Evolutionary conservation across 2,329 filamentous ascomycete genomes (phyloP), one percentile per base, ranked within the genome.

Genomic region (Hortaea sp.): DNA sequence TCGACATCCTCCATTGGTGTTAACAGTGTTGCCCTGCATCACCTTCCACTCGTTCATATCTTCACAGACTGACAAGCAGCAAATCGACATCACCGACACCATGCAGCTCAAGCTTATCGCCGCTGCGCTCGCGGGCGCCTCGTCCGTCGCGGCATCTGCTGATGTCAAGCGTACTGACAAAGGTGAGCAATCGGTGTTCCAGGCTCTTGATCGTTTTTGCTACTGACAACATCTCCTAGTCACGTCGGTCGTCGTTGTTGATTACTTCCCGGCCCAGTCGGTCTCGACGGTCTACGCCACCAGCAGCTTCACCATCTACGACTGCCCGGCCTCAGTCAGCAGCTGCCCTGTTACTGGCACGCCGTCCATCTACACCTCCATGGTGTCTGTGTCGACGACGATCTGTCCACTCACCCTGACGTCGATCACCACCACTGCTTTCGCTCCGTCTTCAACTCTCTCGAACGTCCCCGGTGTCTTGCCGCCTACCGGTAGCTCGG

Each of bases 261-360:
- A 61, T 40, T 53, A 57, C 44, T 49, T 57, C 30, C 60, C 62
- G 2, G 63, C 62, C 34, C 57, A 62, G 47, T 63, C 65, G 46
- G 66, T 65, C 50, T 70, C 68, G 50, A 59, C 63, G 41, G 63
- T 67, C 57, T 69, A 66, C 57, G 59, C 60, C 48, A 72, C 70
- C 52, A 59, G 65, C 52, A 62, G 66, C 47, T 59, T 70, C 52
- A 72, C 69, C 39, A 57, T 70, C 54, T 63, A 58, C 52, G 58
- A 63, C 53, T 70, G 68, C 56, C 60, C 61, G n/a, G 53, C 65
- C 13, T 57, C 54, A 40, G 63, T 67, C 41, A 63, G 61, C 44
- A 56, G 63, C 53, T 71, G 69, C 52, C 67, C 68, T 30, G 54
- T 57, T 37, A 46, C 45, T 30, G 46, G 60, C 40, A 57, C 57